Conservation (phyloP, 176 grass and related monocot genomes). For the Oryza punctata region DNA sequence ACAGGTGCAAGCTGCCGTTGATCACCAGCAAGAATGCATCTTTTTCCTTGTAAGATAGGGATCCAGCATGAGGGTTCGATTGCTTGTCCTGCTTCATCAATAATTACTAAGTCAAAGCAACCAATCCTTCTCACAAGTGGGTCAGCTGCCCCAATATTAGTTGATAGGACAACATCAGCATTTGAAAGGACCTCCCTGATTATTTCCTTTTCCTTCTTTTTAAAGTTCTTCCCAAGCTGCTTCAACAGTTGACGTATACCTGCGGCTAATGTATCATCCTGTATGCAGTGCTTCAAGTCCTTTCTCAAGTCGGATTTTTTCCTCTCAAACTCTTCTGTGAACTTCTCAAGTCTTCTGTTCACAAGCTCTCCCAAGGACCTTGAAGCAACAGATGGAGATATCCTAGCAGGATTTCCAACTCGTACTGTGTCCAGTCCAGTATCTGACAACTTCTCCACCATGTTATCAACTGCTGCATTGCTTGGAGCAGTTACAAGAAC, state of each 20-base stretch:
- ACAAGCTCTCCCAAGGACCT: constrained; percentile 76
- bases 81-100: constrained; percentile 91
- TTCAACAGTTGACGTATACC: constrained; percentile 81
- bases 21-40: constrained; percentile 85
- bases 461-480: constrained; percentile 84
- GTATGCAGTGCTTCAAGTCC: constrained; percentile 74
- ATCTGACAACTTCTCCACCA: constrained; percentile 76
- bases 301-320: constrained; percentile 82
- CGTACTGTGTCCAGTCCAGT: constrained; percentile 70
- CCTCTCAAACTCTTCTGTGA: constrained; percentile 83
- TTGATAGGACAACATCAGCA: constrained; percentile 80
- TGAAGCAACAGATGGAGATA: constrained; percentile 72
- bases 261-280: constrained; percentile 70
- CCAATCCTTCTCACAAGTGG: constrained; percentile 68
- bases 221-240: constrained; percentile 70
- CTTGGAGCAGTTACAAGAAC: constrained; percentile 90
- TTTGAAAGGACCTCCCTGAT: constrained; percentile 69
- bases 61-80: constrained; percentile 94
- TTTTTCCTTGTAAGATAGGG: constrained; percentile 81
- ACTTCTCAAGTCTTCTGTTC: constrained; percentile 56
- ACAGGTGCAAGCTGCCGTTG: constrained; percentile 80
- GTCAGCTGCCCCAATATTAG: constrained; percentile 81
- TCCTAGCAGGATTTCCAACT: constrained; percentile 79
- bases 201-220: constrained; percentile 80
- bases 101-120: constrained; percentile 82